Percentiles rank a stretch among this genome's conserved stretches.
phyloP scores from a whole-genome alignment of 2,329 filamentous ascomycete genomes.

The Lojkania enalia region DNA sequence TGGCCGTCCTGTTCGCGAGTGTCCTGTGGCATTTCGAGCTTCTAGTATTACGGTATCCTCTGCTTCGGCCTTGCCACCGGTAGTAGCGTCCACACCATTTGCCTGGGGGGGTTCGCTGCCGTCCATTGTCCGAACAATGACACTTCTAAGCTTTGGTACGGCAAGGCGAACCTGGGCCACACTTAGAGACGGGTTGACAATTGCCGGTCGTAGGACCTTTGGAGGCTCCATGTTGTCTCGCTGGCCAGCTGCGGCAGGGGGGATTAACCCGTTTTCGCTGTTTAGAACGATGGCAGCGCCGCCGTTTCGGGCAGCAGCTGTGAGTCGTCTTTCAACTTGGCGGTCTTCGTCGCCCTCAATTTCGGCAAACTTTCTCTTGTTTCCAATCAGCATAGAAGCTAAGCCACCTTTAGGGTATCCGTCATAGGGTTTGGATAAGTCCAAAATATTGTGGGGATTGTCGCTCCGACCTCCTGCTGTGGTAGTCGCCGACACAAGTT shows the following conservation, averaged over 20 bases:
- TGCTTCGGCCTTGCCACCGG: conserved; percentile 51
- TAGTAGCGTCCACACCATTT: conserved; percentile 49
- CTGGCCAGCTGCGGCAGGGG: conserved; percentile 62
- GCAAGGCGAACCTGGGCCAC: conserved; percentile 84
- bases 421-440: conserved; percentile 92
- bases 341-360: conserved; percentile 76
- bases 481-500: conserved; percentile 75
- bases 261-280: conserved; percentile 75
- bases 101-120: conserved; percentile 55
- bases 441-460: conserved; percentile 78
- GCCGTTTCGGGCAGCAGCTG: conserved; percentile 64
- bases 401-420: conserved; percentile 89
- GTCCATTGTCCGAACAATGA: conserved; percentile 82
- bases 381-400: conserved; percentile 82
- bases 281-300: conserved; percentile 76
- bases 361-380: conserved; percentile 80
- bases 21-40: conserved; percentile 75
- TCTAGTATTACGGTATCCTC: conserved; percentile 77
- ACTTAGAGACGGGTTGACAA: conserved; percentile 78
- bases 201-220: conserved; percentile 83
- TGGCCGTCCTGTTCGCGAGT: conserved; percentile 61
- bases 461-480: conserved; percentile 67
- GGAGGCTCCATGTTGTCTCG: conserved; percentile 60
- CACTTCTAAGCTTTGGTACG: conserved; percentile 80
- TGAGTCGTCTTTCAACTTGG: conserved; percentile 61